Percentiles rank a stretch among this genome's conserved stretches.
These are phyloP conservation scores for Mesembryanthemum crystallinum DNA, from an alignment of 148 eudicot genomes.

Conservation along the genomic window DNA sequence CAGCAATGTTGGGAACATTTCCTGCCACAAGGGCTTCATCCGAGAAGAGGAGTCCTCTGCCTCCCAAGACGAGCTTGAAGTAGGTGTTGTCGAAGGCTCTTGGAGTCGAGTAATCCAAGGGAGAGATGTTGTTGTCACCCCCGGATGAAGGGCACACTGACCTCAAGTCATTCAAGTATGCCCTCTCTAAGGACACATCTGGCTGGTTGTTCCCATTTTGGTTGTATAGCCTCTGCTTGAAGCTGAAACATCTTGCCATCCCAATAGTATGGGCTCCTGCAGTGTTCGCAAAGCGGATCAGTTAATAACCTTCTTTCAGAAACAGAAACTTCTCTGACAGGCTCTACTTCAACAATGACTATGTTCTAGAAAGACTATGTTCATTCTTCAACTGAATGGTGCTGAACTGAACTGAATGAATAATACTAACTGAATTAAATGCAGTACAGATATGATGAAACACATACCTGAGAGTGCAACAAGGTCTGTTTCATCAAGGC, in stretches of 20 bases:
- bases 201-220: conserved; percentile 66
- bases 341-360: too few species aligned
- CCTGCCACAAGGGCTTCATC: conserved; percentile 77
- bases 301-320: not conserved
- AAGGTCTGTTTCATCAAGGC: conserved; percentile 71
- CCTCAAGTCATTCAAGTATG: conserved; percentile 59
- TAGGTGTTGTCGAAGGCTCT: conserved; percentile 70
- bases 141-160: conserved; percentile 59
- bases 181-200: conserved; percentile 57
- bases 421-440: too few species aligned
- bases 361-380: too few species aligned
- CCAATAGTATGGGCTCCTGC: conserved; percentile 92
- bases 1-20: conserved; percentile 32
- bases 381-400: too few species aligned
- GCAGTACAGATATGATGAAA: too few species aligned
- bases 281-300: too few species aligned
- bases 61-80: conserved; percentile 70
- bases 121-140: conserved; percentile 66
- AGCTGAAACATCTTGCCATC: conserved; percentile 66
- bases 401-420: too few species aligned
- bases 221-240: conserved; percentile 79
- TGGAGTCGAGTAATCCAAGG: conserved; percentile 73
- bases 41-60: conserved; percentile 69
- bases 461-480: conserved; percentile 75
- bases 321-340: too few species aligned